These are phyloP conservation scores for Cryptomeria japonica DNA, from an alignment of 75 land plant genomes.

Conservation along the genomic window DNA sequence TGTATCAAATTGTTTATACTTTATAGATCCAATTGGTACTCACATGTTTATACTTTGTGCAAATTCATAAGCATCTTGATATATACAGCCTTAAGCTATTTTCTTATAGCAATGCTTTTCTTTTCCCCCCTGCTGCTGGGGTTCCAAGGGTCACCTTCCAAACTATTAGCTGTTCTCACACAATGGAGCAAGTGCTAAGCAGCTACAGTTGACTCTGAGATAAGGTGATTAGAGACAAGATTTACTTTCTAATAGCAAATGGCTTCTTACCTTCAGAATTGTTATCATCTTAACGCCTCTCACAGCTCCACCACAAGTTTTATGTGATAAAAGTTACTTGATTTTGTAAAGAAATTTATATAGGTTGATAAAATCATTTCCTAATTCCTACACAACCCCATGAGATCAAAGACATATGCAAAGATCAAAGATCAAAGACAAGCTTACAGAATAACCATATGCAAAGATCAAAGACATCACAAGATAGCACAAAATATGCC, in stretches of 20 bases:
- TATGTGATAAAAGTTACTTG: not conserved
- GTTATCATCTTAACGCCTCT: not conserved
- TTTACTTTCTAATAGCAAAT: not conserved
- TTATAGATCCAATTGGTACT: not conserved
- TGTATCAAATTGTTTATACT: too few species aligned
- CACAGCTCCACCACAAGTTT: not conserved
- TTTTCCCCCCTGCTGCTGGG: not conserved
- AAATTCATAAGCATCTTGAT: not conserved
- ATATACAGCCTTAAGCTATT: not conserved
- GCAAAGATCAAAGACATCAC: too few species aligned
- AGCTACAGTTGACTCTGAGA: not conserved
- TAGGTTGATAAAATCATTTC: too few species aligned
- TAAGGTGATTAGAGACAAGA: not conserved
- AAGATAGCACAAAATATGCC: too few species aligned
- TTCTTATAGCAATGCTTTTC: not conserved
- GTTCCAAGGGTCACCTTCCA: not conserved
- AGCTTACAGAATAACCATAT: too few species aligned
- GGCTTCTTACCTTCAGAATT: not conserved
- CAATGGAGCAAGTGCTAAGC: not conserved
- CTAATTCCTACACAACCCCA: too few species aligned
- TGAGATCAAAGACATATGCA: too few species aligned
- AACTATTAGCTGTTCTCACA: not conserved
- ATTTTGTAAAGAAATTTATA: not conserved
- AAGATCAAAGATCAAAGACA: too few species aligned
- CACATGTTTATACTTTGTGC: not conserved